phyloP scores from a whole-genome alignment of 2,329 filamentous ascomycete genomes.

The Sarocladiaceae sp. region DNA sequence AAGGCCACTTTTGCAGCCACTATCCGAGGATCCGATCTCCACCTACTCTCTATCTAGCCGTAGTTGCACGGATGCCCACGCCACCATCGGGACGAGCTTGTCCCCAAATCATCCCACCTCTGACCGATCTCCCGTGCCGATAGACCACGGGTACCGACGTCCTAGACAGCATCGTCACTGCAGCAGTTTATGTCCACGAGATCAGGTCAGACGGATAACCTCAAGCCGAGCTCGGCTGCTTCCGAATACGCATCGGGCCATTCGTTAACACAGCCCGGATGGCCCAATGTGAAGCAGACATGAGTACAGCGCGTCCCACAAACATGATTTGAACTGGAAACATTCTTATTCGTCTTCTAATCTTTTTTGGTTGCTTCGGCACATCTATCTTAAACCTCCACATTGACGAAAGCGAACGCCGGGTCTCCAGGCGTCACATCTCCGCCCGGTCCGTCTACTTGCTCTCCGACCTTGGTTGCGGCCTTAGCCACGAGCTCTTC shows the following conservation, averaged over 20 bases:
- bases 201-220: not conserved
- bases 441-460: slow-evolving; percentile 6
- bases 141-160: not conserved
- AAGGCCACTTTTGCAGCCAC: slow-evolving; percentile 7
- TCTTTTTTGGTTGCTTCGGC: not conserved
- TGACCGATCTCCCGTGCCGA: not conserved
- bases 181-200: no score
- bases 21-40: not conserved
- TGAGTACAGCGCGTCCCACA: no score
- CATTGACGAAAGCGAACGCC: slow-evolving; percentile 8
- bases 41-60: no score
- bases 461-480: slow-evolving; percentile 11
- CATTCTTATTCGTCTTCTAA: not conserved
- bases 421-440: slow-evolving; percentile 8
- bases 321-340: not conserved
- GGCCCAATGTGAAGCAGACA: no score
- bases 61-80: not conserved
- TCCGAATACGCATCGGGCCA: not conserved
- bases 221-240: not conserved
- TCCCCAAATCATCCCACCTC: not conserved
- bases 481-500: slow-evolving; percentile 5
- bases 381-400: slow-evolving; percentile 4
- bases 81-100: not conserved
- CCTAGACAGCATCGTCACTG: no score
- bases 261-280: no score